Conservation (phyloP, 2,329 filamentous ascomycete genomes). For the Fusarium circinatum region DNA sequence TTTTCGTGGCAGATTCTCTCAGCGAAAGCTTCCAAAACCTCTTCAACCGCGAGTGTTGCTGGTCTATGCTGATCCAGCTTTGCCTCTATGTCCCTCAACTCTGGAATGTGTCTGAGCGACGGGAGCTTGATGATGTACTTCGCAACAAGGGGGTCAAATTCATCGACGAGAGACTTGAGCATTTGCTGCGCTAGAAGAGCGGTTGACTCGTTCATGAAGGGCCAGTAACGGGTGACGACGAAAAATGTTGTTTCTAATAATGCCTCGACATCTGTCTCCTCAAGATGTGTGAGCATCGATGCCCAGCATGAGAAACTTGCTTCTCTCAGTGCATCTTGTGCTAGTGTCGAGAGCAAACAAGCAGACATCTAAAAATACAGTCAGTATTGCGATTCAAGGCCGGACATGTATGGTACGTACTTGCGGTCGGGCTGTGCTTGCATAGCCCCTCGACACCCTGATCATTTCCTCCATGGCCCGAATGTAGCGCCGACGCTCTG, state of each 20-base stretch:
- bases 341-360: conserved; percentile 87
- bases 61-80: conserved; percentile 74
- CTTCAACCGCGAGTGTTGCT: conserved; percentile 54
- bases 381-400: background rate
- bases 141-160: conserved; percentile 68
- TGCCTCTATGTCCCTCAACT: conserved; percentile 74
- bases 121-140: conserved; percentile 81
- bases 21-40: conserved; percentile 76
- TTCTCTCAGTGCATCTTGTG: conserved; percentile 78
- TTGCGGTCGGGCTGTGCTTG: conserved; percentile 85
- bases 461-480: conserved; percentile 91
- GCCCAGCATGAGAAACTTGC: conserved; percentile 87
- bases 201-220: conserved; percentile 68
- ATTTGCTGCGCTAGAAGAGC: conserved; percentile 69
- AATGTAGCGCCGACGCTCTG: conserved; percentile 81
- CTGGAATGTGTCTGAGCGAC: conserved; percentile 75
- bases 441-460: conserved; percentile 75
- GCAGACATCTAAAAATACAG: conserved; percentile 75
- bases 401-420: conserved; percentile 56
- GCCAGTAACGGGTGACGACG: conserved; percentile 85
- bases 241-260: conserved; percentile 92
- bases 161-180: conserved; percentile 72
- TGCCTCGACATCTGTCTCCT: conserved; percentile 80
- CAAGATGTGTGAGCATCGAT: conserved; percentile 77
- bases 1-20: conserved; percentile 85